A percentile compares a stretch with the other conserved stretches of the same genome.
Conservation (phyloP, 306 rosid genomes). For the Malus asiatica region DNA sequence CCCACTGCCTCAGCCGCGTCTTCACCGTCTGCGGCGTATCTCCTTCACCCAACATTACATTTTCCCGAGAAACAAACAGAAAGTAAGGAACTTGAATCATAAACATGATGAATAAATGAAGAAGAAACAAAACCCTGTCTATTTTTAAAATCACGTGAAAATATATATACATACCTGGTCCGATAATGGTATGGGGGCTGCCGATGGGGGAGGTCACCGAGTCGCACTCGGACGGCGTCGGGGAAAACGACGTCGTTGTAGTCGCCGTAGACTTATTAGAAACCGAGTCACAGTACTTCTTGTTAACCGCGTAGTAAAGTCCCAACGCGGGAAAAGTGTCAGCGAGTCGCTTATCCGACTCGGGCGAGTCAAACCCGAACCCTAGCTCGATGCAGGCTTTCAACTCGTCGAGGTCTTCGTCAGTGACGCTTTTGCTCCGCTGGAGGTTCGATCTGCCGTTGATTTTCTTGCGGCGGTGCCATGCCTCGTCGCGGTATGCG, state of each 20-base stretch:
- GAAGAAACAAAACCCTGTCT: background rate
- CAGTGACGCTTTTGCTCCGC: conserved; percentile 73
- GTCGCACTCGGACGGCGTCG: conserved; percentile 54
- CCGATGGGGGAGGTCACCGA: conserved; percentile 42
- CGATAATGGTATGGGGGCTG: conserved; percentile 53
- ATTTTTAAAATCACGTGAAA: background rate
- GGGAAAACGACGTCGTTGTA: conserved; percentile 32
- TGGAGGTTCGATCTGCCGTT: conserved; percentile 36
- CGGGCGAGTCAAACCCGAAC: conserved; percentile 70
- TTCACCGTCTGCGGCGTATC: conserved; percentile 81
- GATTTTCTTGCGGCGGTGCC: conserved; percentile 77
- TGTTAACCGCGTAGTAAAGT: conserved; percentile 76
- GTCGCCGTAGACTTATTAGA: conserved; percentile 16
- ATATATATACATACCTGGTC: conserved; percentile 29
- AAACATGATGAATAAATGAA: background rate
- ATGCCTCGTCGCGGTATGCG: conserved; percentile 65
- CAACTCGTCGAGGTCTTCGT: conserved; percentile 79
- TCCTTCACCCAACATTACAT: conserved; percentile 27
- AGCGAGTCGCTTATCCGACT: conserved; percentile 45
- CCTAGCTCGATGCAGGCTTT: conserved; percentile 90
- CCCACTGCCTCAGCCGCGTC: conserved; percentile 86
- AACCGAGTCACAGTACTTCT: conserved; percentile 40
- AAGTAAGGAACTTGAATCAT: background rate
- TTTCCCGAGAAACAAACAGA: background rate
- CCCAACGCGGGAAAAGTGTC: conserved; percentile 80